Evolutionary conservation across 2,329 filamentous ascomycete species (phyloP), one percentile per base, ranked within the genome.

Genomic region (Fonsecaea nubica): DNA sequence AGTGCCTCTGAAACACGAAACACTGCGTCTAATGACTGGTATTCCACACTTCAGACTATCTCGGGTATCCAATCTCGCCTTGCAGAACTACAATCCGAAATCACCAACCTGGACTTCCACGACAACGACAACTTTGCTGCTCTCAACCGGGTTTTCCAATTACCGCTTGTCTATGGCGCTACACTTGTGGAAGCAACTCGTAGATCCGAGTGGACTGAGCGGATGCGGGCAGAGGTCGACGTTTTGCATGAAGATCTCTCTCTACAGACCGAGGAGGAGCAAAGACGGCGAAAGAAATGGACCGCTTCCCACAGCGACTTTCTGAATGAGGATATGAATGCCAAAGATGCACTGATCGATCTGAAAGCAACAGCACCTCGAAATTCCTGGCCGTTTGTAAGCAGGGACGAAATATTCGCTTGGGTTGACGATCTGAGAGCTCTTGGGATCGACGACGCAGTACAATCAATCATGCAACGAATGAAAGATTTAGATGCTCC

Each of bases 241-340:
- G 92, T 90, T 0, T 81, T 99, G 32, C 92, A 93, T 32, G 96
- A 98, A 76, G 94, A 98, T 75, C 92, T 98, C 85, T 92, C 93
- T 1, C 83, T 92, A 0, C 94, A 96, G 70, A 92, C 95, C 74
- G 93, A 97, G 67, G 95, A 98, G 77, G 95, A 99, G 76, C 87
- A 92, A 58, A 93, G 94, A 73, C 85, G 95, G 59, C 87, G 95
- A 54, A 91, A 90, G 73, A 96, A 91, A 75, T 99, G 95, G 95
- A 85, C 94, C 67, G 96, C 66, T 54, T 66, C 69, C 3, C 68
- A 72, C 57, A 69, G 63, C 54, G 68, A 70, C 1, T 73, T 72
- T 59, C 48, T 73, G 38, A 71, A 64, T 50, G 63, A 72, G n/a
- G 70, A 73, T 12, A 57, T 69, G 53, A 69, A 68, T 86, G 63